Base-by-base conservation (phyloP, 257 asterid species). In the Penstemon newberryi region DNA sequence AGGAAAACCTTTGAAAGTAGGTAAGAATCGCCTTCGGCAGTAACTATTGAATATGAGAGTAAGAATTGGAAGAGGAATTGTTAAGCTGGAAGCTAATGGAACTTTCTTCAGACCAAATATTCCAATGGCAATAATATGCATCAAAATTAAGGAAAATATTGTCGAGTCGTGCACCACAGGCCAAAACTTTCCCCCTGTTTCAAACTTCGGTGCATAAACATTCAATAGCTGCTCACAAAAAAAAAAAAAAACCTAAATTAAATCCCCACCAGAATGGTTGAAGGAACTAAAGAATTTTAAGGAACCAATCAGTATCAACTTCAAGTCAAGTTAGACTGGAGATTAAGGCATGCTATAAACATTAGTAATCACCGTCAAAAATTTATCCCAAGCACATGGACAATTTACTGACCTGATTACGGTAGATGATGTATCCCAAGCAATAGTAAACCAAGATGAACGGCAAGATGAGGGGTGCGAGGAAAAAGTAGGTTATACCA, bases 161-260 rank as follows among this genome's bases (percentile, higher is more conserved):
- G 95, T 91, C 7, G 96, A 86, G 39, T 87, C 96, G 53, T 94
- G 96, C 65, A 89, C 96, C 47, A 94, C 82, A 19, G 99, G 96
- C 99, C 99, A 94, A 73, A 89, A 89, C 77, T 83, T 89, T 42
- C 99, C 99, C 46, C 87, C 96, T 18, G 96, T 87, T 74, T 94
- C 99, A 73, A 78, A 89, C 77, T 81, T 84, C 56, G 97, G 91
- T 18, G 73, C 82, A 69, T 89, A 94, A 18, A 94, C 96, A 67
- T 84, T 84, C 52, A 86, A 73, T 56, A 94, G 79, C 99, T 94
- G 96, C 71, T 42, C 75, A 25, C 33, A 63, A 65, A 43, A 67
- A 63, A 69, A 60, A 76, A 74, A 58, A 13, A 1, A 56, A 66
- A 15, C 44, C 5, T 36, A 66, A 47, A 63, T 80, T 7, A 80